Conservation (phyloP, 352 stramenopile genomes). For the Globisporangium orthogonon region DNA sequence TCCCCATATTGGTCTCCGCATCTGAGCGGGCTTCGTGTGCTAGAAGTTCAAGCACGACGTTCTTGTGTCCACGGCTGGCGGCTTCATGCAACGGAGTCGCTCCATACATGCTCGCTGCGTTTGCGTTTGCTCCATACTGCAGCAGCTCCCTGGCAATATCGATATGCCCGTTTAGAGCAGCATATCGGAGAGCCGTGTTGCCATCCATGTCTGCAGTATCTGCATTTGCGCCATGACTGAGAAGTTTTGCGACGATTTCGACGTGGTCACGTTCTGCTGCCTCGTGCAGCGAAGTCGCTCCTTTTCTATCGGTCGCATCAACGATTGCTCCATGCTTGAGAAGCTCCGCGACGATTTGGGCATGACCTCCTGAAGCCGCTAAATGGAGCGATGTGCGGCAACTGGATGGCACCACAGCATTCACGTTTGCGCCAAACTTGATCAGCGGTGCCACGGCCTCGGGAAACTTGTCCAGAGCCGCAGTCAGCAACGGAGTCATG, state of each 20-base stretch:
- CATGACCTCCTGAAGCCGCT: not conserved
- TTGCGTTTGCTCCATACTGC: not conserved
- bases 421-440: too few species aligned
- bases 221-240: not conserved
- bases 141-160: not conserved
- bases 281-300: not conserved
- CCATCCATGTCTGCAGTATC: too few species aligned
- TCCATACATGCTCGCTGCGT: not conserved
- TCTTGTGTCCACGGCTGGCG: not conserved
- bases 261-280: not conserved
- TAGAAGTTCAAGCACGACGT: not conserved
- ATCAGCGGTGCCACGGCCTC: too few species aligned
- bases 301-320: not conserved
- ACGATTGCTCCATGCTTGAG: not conserved
- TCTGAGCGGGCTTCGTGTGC: not conserved
- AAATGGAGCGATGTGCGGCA: not conserved
- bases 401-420: too few species aligned
- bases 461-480: too few species aligned
- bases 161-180: not conserved
- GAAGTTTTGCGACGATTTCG: not conserved
- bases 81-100: not conserved
- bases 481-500: too few species aligned
- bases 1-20: not conserved
- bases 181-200: not conserved
- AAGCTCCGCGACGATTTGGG: not conserved